Conservation (phyloP, 1,284 basidiomycete genomes). For the Pisolithus thermaeus region DNA sequence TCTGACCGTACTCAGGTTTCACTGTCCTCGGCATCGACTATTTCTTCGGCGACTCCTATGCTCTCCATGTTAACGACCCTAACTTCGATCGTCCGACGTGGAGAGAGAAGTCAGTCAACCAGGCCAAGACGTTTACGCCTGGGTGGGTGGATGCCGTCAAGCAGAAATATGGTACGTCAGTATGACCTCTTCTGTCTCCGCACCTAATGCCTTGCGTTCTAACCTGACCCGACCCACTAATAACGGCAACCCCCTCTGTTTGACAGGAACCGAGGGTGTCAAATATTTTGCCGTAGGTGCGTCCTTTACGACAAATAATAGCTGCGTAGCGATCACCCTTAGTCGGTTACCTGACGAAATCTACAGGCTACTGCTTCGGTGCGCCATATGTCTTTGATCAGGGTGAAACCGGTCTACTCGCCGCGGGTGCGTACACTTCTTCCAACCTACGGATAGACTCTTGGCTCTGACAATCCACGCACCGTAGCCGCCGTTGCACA, state of each 20-base stretch:
- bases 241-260: background rate
- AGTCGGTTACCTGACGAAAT: background rate
- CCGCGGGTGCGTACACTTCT: conserved; percentile 33
- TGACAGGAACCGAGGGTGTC: conserved; percentile 19
- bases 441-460: background rate
- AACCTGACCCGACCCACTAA: too few relatives aligned
- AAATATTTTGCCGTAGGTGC: conserved; percentile 37
- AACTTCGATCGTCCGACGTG: conserved; percentile 39
- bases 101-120: conserved; percentile 30
- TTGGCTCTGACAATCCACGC: background rate
- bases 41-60: conserved; percentile 48
- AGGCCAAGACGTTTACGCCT: conserved; percentile 35
- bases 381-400: conserved; percentile 46
- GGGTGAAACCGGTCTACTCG: conserved; percentile 39
- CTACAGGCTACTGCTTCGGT: conserved; percentile 53
- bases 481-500: conserved; percentile 48
- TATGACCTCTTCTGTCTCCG: too few relatives aligned
- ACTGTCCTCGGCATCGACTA: conserved; percentile 50
- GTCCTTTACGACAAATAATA: conserved; percentile 5
- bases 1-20: conserved; percentile 34
- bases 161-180: conserved; percentile 35
- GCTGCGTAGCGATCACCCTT: background rate
- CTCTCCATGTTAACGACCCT: conserved; percentile 29
- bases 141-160: conserved; percentile 46
- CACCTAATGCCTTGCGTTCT: too few relatives aligned